Base-by-base conservation (phyloP, 805 yeast species). In the Isabelozyma rhagii region DNA sequence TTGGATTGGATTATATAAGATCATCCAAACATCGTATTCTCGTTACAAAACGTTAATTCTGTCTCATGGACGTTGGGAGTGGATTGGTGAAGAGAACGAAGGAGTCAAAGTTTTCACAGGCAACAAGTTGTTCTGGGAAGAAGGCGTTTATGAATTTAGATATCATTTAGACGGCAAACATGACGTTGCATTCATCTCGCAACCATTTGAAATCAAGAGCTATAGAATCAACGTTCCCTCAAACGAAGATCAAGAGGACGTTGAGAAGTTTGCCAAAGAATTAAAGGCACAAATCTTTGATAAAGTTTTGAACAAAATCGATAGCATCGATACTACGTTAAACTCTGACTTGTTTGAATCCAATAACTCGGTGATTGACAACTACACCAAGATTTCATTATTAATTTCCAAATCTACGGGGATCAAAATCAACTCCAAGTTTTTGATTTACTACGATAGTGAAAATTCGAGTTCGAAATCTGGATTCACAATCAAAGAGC, bases 1-100 rank as follows among this genome's bases (percentile, higher is more conserved):
- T 61, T 88, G 96, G 96, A 77, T 88, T 55, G 96, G 94, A 0
- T 65, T 88, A 29, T 88, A 88, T 66, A 79, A 80, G 47, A 77
- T 85, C 8, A 68, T 80, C 25, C 86, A 80, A 52, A 82, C 88
- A 14, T 78, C 83, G 4, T 71, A 71, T 36, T 79, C 84, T 17
- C 74, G 82, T 47, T 74, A 75, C 41, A 75, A 72, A 27, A 87
- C 94, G 0, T 66, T 76, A 38, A 68, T 82, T n/a, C 72, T 87
- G 10, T 84, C 91, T 8, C 65, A 76, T 39, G 87, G 87, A 9
- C 82, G 85, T 53, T 87, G 93, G 93, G 58, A 71, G 34, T 82
- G 81, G 48, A 63, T 77, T 10, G 68, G 72, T 14, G 60, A 60
- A 2, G 55, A 51, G 1, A 48, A 66, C 8, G 53, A 60, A 3